Conservation (phyloP, 495 filamentous ascomycete species). For the Aspergillus asperescens region DNA sequence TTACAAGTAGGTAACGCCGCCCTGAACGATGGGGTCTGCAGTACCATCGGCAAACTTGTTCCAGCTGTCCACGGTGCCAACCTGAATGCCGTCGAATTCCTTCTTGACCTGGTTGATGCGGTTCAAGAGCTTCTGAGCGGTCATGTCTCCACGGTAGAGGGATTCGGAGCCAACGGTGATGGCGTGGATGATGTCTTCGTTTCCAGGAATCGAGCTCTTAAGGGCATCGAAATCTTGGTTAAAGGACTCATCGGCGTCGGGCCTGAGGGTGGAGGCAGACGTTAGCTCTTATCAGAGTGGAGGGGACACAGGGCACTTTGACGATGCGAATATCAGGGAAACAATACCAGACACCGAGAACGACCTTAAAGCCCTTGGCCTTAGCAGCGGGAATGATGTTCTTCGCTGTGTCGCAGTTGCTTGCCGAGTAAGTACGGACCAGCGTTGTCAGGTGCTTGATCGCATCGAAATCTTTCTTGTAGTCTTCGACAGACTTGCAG, state of each 20-base stretch:
- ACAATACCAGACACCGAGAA: slow-evolving; percentile 73
- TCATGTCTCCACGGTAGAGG: slow-evolving; percentile 70
- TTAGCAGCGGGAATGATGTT: slow-evolving; percentile 68
- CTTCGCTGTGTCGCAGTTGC: slow-evolving; percentile 57
- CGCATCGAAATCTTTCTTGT: slow-evolving; percentile 63
- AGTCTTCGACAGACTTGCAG: slow-evolving; percentile 63
- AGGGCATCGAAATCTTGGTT: slow-evolving; percentile 56
- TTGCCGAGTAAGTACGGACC: slow-evolving; percentile 67
- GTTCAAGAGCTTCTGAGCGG: slow-evolving; percentile 52
- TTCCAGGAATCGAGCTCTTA: slow-evolving; percentile 45
- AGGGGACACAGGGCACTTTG: background rate
- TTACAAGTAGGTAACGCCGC: slow-evolving; percentile 59
- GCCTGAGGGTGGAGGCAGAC: slow-evolving; percentile 40
- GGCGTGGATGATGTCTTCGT: slow-evolving; percentile 59
- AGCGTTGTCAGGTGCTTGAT: slow-evolving; percentile 48
- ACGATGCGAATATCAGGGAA: background rate
- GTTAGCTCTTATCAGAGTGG: slow-evolving; percentile 1
- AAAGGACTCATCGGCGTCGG: slow-evolving; percentile 63
- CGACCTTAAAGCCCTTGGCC: slow-evolving; percentile 64
- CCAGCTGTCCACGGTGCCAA: slow-evolving; percentile 79
- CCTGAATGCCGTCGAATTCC: slow-evolving; percentile 49
- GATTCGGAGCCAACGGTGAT: slow-evolving; percentile 76
- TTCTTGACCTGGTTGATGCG: slow-evolving; percentile 60
- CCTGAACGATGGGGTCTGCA: slow-evolving; percentile 59
- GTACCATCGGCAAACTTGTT: slow-evolving; percentile 74